phyloP scores from a whole-genome alignment of 2,329 filamentous ascomycete species.

The Akanthomyces uredinophilus region DNA sequence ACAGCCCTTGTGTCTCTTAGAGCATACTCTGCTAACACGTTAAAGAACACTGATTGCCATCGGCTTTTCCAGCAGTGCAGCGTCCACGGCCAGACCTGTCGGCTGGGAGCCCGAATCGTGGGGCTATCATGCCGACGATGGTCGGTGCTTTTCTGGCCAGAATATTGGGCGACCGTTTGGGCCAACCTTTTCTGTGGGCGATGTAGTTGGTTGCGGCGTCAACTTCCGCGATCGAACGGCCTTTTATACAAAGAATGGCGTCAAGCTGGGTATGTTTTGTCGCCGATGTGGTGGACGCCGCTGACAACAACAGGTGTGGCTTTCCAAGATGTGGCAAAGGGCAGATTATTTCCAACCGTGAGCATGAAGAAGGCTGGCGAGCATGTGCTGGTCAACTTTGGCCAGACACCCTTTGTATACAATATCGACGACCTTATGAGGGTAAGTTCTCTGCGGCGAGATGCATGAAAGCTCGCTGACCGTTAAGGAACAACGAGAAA shows the following conservation, averaged over 20 bases:
- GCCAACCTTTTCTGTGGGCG: slow-evolving; percentile 48
- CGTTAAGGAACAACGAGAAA: slow-evolving; percentile 52
- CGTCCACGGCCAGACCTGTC: slow-evolving; percentile 50
- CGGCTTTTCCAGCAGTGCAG: slow-evolving; percentile 53
- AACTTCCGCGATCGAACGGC: slow-evolving; percentile 59
- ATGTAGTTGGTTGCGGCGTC: slow-evolving; percentile 60
- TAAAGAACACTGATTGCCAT: slow-evolving; percentile 56
- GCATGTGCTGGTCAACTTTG: slow-evolving; percentile 60
- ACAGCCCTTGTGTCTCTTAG: not conserved
- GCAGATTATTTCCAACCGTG: slow-evolving; percentile 60
- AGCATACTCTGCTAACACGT: not conserved
- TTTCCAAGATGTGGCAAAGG: slow-evolving; percentile 59
- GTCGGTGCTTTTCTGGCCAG: slow-evolving; percentile 53
- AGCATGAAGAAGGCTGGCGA: slow-evolving; percentile 63
- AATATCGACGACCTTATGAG: slow-evolving; percentile 85
- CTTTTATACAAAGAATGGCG: slow-evolving; percentile 66
- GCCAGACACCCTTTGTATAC: slow-evolving; percentile 74
- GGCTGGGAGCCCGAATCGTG: slow-evolving; percentile 66
- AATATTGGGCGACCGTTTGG: slow-evolving; percentile 55
- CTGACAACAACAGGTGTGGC: slow-evolving; percentile 52
- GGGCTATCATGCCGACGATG: slow-evolving; percentile 66
- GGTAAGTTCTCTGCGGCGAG: slow-evolving; percentile 41
- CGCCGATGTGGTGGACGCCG: not conserved
- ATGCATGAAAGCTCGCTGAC: not conserved
- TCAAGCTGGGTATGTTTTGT: slow-evolving; percentile 43